Evolutionary conservation across 768 basidiomycete genomes (phyloP), one percentile per base, ranked within the genome.

Genomic region (Tubosaeta brunneosetosa): DNA sequence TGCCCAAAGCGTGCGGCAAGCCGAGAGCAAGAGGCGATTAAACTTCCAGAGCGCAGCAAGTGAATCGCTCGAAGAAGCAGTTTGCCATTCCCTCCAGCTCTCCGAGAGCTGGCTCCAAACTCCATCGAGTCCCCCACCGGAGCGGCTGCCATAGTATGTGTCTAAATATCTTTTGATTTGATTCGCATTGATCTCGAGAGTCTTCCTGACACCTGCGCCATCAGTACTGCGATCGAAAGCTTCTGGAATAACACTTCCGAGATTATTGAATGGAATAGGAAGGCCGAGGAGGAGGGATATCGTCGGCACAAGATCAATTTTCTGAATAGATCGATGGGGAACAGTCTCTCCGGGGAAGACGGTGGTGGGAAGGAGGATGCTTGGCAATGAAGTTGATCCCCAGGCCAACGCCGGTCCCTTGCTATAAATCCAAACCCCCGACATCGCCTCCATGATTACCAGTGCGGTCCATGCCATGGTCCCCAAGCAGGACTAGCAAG

Each of bases 371-470:
- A 84, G 61, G 17, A 89, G 71, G 16, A 70, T 72, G 0, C 73
- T 68, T 2, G 84, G 84, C 37, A 83, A 69, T 1, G 63, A 50
- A 1, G 65, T 45, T 1, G 45, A 52, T 17, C 47, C 52, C 40
- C 63, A 65, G 11, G 75, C 73, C 31, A 93, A 66, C 0, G 76
- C 64, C 0, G 69, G 70, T 0, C 81, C 79, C 66, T 94, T 95
- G 73, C 87, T 89, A 71, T 97, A 99, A 41, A 98, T 73, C 95
- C 95, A 98, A 34, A 95, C 69, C 0, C 80, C 93, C 1, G 92
- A 76, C 11, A 61, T 97, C 97, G 1, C 95, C 95, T 0, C 97
- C 97, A 60, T 98, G 95, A 61, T 99, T 94, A 2, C 97, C 97
- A 19, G 87, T 79, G 37, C 80, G 75, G 61, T 97, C 94, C 97